These are phyloP conservation scores for Pseudocohnilembus persalinus DNA, from an alignment of 169 alveolate genomes.

Conservation along the genomic window DNA sequence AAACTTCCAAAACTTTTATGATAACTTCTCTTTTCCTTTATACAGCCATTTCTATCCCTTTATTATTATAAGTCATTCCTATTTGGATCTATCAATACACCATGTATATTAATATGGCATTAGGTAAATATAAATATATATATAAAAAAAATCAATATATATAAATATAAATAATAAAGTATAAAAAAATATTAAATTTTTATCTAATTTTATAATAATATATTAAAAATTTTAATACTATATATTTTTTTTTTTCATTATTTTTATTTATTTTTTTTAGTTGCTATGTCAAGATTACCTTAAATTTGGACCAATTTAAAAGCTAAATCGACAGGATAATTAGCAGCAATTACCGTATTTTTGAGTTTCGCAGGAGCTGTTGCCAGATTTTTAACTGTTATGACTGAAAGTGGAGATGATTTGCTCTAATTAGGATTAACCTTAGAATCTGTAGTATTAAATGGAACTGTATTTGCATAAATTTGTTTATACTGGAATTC, in stretches of 20 bases:
- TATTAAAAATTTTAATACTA: too few species aligned
- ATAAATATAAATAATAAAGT: too few species aligned
- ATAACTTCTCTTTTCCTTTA: background rate
- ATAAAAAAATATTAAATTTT: too few species aligned
- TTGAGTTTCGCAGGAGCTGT: slow-evolving; percentile 48
- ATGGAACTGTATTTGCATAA: slow-evolving; percentile 18
- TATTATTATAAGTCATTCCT: slow-evolving; percentile 43
- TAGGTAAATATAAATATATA: slow-evolving; percentile 14
- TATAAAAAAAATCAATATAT: background rate
- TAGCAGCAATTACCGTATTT: slow-evolving; percentile 52
- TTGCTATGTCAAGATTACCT: slow-evolving; percentile 55
- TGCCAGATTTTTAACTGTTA: slow-evolving; percentile 59
- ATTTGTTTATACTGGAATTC: slow-evolving; percentile 22
- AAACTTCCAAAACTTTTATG: slow-evolving; percentile 6
- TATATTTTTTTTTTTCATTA: too few species aligned
- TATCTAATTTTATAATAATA: too few species aligned
- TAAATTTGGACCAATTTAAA: slow-evolving; percentile 45
- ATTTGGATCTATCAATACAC: slow-evolving; percentile 30
- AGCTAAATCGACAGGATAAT: slow-evolving; percentile 57
- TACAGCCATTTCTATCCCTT: slow-evolving; percentile 17
- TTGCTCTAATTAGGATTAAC: slow-evolving; percentile 20
- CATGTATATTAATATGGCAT: slow-evolving; percentile 23
- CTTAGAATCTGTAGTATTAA: slow-evolving; percentile 15
- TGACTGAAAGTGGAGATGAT: slow-evolving; percentile 56
- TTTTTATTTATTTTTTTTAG: slow-evolving; percentile 30